phyloP scores from a whole-genome alignment of 1,284 basidiomycete species.

The Austropuccinia psidii region DNA sequence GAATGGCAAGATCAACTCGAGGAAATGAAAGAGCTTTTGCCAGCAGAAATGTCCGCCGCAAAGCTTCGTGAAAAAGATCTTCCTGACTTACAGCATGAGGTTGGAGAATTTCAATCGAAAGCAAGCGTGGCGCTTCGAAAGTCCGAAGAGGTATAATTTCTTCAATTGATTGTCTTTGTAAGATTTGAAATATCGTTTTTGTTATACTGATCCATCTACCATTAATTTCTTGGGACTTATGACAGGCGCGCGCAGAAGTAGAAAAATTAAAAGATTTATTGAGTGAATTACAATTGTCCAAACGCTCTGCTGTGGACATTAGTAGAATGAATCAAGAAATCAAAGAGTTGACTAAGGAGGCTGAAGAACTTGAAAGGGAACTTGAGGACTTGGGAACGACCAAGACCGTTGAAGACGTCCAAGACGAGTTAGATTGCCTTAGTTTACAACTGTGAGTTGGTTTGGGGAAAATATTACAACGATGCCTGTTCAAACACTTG shows the following conservation, averaged over 20 bases:
- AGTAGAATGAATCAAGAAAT: conserved; percentile 61
- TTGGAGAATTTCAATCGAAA: conserved; percentile 56
- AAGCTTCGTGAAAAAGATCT: conserved; percentile 59
- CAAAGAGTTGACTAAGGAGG: conserved; percentile 60
- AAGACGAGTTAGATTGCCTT: conserved; percentile 62
- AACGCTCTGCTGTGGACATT: conserved; percentile 60
- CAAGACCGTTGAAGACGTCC: conserved; percentile 75
- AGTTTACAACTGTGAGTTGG: conserved; percentile 60
- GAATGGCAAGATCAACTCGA: conserved; percentile 60
- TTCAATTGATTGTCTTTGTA: conserved; percentile 1
- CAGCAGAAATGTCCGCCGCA: conserved; percentile 49
- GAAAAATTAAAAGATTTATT: conserved; percentile 46
- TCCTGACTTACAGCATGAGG: conserved; percentile 60
- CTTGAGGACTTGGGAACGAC: conserved; percentile 64
- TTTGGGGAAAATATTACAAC: not conserved
- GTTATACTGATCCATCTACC: not conserved
- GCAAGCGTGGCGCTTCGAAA: conserved; percentile 54
- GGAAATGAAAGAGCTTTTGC: conserved; percentile 57
- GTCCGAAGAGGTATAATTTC: conserved; percentile 56
- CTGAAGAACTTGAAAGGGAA: conserved; percentile 61
- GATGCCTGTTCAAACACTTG: not conserved
- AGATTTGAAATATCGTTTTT: conserved; percentile 38
- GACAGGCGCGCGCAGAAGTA: conserved; percentile 42
- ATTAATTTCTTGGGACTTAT: not conserved
- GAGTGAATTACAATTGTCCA: conserved; percentile 61